Evolutionary conservation across 768 basidiomycete genomes (phyloP).

Genomic region (Kwoniella bestiolae): DNA sequence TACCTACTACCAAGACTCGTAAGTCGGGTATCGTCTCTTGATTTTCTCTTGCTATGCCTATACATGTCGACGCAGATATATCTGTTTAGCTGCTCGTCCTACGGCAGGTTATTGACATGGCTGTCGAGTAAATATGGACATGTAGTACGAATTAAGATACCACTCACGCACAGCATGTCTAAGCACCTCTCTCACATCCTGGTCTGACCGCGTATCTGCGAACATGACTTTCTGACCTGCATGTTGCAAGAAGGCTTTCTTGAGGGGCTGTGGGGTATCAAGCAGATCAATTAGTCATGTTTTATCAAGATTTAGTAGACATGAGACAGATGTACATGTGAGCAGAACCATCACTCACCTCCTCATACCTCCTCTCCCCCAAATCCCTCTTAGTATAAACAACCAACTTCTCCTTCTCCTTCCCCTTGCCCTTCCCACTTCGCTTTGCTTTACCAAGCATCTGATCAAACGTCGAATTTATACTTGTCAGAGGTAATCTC

Average conservation of each 20-base stretch:
- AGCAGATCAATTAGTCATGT: neutral
- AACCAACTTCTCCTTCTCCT: slow-evolving; percentile 76
- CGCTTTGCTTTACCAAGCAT: slow-evolving; percentile 27
- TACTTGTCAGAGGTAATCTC: slow-evolving; percentile 87
- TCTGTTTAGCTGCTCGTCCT: too few species aligned
- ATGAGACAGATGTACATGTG: slow-evolving; percentile 67
- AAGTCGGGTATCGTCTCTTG: slow-evolving; percentile 66
- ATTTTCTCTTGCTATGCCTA: slow-evolving; percentile 72
- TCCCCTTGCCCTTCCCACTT: slow-evolving; percentile 40
- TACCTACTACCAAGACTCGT: slow-evolving; percentile 91
- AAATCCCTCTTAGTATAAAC: slow-evolving; percentile 93
- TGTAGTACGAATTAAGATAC: neutral
- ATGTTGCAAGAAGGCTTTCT: slow-evolving; percentile 55
- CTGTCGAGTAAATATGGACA: too few species aligned
- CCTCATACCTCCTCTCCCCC: slow-evolving; percentile 82
- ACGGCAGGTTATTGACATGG: too few species aligned
- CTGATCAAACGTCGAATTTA: slow-evolving; percentile 86
- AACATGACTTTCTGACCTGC: slow-evolving; percentile 58
- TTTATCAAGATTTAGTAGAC: slow-evolving; percentile 48
- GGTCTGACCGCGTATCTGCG: slow-evolving; percentile 55
- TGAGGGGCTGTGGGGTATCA: slow-evolving; percentile 57
- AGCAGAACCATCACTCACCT: slow-evolving; percentile 63
- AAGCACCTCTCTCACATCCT: slow-evolving; percentile 56
- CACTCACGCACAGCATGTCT: slow-evolving; percentile 57
- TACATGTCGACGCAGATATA: too few species aligned